Evolutionary conservation across 2,329 filamentous ascomycete genomes (phyloP), one percentile per base, ranked within the genome.

Genomic region (Colletotrichum horii): DNA sequence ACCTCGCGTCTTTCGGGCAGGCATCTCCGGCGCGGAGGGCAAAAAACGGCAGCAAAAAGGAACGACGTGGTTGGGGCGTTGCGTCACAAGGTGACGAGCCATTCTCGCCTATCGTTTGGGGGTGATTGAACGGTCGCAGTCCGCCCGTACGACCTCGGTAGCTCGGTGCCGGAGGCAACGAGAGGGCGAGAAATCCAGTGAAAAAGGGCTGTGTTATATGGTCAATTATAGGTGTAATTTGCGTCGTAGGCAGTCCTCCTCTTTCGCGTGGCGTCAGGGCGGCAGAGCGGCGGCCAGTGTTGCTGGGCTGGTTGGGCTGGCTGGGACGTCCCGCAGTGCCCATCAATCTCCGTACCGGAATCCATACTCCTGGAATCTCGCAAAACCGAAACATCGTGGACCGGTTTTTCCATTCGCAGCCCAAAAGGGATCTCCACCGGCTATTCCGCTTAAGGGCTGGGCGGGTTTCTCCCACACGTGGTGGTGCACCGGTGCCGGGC

Each of bases 311-410:
- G 38, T 19, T n/a, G 43, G 43, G 43, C 43, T 52, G 43, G 43
- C 24, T 22, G 24, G 36, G 24, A 32, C 32, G 11, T 58, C 64
- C 69, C 55, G 43, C 43, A 58, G 52, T 52, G 24, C 22, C 56
- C 38, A 64, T 67, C 56, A 71, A 62, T 75, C 55, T 60, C 70
- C 73, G 70, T 52, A 15, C 38, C 62, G 34, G 24, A n/a, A 26
- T 38, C 73, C 69, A 19, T 36, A 24, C 48, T 68, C 70, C 64
- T 75, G 73, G 70, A 75, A 65, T 75, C 64, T 68, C 70, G 70
- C 70, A 56, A 69, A 64, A 48, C 16, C 70, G 36, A 73, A 38
- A 72, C 68, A 55, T 70, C 68, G 60, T 38, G 28, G 58, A 28
- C 68, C 58, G 14, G 24, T 28, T 69, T 32, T 69, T 28, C 30